Evolutionary conservation across 768 basidiomycete species (phyloP).

Genomic region (Tubosaeta sp.): DNA sequence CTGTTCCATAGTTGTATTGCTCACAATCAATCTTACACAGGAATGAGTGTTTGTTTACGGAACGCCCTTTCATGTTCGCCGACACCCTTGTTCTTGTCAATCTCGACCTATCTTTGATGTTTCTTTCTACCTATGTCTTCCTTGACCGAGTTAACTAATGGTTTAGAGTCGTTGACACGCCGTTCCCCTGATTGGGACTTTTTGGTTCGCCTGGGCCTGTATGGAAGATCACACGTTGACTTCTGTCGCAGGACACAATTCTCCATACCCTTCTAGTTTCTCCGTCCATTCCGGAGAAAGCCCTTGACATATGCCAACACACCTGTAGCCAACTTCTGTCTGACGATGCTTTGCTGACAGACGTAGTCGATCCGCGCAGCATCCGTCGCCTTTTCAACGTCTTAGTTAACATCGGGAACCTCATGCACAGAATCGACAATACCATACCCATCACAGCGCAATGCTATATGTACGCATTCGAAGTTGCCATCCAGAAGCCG

Average conservation of each 20-base stretch:
- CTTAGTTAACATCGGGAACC: constrained; percentile 39
- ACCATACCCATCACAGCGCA: constrained; percentile 28
- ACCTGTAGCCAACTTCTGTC: constrained; percentile 32
- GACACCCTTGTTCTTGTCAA: constrained; percentile 15
- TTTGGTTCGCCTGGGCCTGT: constrained; percentile 21
- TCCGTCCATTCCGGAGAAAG: constrained; percentile 28
- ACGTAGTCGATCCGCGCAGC: constrained; percentile 27
- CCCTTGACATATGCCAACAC: constrained; percentile 27
- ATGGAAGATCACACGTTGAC: constrained; percentile 7
- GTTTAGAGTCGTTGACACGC: constrained; percentile 20
- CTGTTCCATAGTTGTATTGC: constrained; percentile 21
- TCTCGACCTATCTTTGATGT: constrained; percentile 13
- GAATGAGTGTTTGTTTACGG: constrained; percentile 30
- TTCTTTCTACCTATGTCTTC: constrained; percentile 20
- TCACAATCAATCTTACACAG: constrained; percentile 30
- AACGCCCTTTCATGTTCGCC: constrained; percentile 23
- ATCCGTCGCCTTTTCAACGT: constrained; percentile 44
- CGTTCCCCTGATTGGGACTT: constrained; percentile 30
- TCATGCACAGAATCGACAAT: constrained; percentile 28
- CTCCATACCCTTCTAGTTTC: constrained; percentile 24
- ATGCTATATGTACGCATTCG: constrained; percentile 41
- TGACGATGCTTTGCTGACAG: constrained; percentile 20
- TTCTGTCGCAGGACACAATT: constrained; percentile 19
- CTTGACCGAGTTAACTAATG: constrained; percentile 23
- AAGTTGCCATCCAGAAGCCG: constrained; percentile 36